Conservation (phyloP, 495 filamentous ascomycete species). For the Friedmanniomyces simplex region DNA sequence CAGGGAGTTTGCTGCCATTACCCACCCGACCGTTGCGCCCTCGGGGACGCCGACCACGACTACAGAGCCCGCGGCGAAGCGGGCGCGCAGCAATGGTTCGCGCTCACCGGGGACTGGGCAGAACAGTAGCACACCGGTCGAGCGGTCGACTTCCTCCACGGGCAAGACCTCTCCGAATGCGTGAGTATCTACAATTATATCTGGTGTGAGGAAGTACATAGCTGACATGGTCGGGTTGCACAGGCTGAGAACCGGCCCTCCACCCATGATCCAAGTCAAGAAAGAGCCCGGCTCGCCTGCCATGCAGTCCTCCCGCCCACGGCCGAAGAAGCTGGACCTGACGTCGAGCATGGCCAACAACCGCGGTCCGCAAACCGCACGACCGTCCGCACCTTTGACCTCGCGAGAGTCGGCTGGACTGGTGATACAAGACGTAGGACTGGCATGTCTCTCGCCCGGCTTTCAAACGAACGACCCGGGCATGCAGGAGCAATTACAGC, state of each 20-base stretch:
- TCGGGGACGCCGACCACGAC: conserved; percentile 4
- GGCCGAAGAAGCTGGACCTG: conserved; percentile 81
- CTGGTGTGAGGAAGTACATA: not conserved
- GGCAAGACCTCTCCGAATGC: conserved; percentile 12
- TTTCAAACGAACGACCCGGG: conserved; percentile 94
- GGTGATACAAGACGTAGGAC: conserved; percentile 81
- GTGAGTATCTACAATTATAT: conserved; percentile 5
- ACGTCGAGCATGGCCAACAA: conserved; percentile 45
- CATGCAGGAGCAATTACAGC: conserved; percentile 89
- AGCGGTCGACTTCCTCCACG: not conserved
- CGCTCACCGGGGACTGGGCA: not conserved
- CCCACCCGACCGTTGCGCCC: not conserved
- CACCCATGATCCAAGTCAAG: conserved; percentile 80
- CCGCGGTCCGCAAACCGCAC: conserved; percentile 41
- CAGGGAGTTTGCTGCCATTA: conserved; percentile 2
- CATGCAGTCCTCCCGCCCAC: conserved; percentile 61
- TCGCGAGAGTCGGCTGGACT: conserved; percentile 61
- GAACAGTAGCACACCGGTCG: not conserved
- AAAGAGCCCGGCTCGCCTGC: conserved; percentile 85
- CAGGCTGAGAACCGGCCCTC: conserved; percentile 37
- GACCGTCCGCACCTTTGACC: conserved; percentile 67
- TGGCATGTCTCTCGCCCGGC: conserved; percentile 89
- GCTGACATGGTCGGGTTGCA: conserved; percentile 4
- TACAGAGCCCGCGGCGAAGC: conserved; percentile 16
- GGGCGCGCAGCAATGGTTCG: conserved; percentile 18